Evolutionary conservation across 148 eudicot genomes (phyloP).

Genomic region (Beta vulgaris): DNA sequence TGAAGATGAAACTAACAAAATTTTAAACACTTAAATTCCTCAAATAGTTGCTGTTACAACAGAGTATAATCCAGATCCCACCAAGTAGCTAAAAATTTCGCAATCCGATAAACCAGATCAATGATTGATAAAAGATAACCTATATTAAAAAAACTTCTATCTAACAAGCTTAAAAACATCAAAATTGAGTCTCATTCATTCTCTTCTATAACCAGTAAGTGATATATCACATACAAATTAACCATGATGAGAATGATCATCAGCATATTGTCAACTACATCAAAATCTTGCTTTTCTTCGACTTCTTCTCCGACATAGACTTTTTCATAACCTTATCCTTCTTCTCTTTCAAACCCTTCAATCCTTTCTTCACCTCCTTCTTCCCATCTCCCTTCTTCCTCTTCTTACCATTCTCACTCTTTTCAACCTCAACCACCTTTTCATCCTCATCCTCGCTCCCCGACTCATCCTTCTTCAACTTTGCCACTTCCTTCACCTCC

Average conservation of each 20-base stretch:
- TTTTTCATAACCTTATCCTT: slow-evolving; percentile 2
- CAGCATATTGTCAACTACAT: slow-evolving; percentile 9
- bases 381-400: slow-evolving; percentile 18
- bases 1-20: background rate
- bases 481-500: slow-evolving; percentile 11
- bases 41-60: background rate
- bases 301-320: slow-evolving; percentile 23
- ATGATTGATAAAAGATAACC: background rate
- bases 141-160: background rate
- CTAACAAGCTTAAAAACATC: slow-evolving; percentile 6
- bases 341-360: slow-evolving; percentile 25
- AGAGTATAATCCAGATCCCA: background rate
- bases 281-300: slow-evolving; percentile 29
- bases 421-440: slow-evolving; percentile 2
- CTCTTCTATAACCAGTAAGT: background rate
- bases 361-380: slow-evolving; percentile 23
- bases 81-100: background rate
- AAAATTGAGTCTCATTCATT: background rate
- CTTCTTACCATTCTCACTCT: slow-evolving; percentile 17
- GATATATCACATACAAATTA: background rate
- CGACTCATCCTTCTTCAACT: slow-evolving; percentile 30
- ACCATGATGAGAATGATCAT: slow-evolving; percentile 4
- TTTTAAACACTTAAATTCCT: background rate
- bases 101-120: background rate
- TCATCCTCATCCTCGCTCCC: slow-evolving; percentile 19